Base-by-base conservation (phyloP, 192 early-diverging fungal genomes). In the Geosiphon pyriformis region DNA sequence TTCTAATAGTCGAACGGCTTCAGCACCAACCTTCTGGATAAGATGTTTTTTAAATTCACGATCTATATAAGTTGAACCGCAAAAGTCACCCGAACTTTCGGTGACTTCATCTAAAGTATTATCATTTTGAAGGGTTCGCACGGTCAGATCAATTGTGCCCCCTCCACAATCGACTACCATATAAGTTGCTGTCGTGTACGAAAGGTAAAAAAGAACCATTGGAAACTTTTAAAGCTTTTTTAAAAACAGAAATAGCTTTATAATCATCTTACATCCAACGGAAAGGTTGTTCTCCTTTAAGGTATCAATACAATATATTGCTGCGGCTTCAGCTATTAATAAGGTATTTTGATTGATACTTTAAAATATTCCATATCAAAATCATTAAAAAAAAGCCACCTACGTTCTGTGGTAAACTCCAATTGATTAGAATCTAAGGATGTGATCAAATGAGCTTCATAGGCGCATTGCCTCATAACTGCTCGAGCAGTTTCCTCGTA, bases 401-500 rank as follows among this genome's bases (percentile, higher is more conserved):
- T 64, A 64, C 61, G 54, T 42, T 67, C 54, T 22, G 52, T 55
- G n/a, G 35, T 67, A 29, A 67, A 67, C 18, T 58, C 53, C 26
- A 67, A 30, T 22, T 57, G 29, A 17, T 67, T 54, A 17, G 65
- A 67, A 33, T 42, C 35, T n/a, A 47, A 37, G 17, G 73, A 46
- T 34, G 73, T 59, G 22, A 84, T 78, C 18, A 82, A 65, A 33
- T 75, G 78, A 20, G 82, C 82, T 34, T 80, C 68, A 29, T 76
- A 75, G 26, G 78, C 80, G 23, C 80, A 78, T 25, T 78, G 73
- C 47, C 80, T 70, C 82, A 84, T 84, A 26, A 73, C 73, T 2
- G 70, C 77, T 72, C 79, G 82, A n/a, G 80, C 80, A 8, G 55
- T 54, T 23, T 55, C 53, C 18, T 55, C 25, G 1, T 4, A 67